Evolutionary conservation across 2,329 filamentous ascomycete species (phyloP).

Genomic region (Talaromyces sp.): DNA sequence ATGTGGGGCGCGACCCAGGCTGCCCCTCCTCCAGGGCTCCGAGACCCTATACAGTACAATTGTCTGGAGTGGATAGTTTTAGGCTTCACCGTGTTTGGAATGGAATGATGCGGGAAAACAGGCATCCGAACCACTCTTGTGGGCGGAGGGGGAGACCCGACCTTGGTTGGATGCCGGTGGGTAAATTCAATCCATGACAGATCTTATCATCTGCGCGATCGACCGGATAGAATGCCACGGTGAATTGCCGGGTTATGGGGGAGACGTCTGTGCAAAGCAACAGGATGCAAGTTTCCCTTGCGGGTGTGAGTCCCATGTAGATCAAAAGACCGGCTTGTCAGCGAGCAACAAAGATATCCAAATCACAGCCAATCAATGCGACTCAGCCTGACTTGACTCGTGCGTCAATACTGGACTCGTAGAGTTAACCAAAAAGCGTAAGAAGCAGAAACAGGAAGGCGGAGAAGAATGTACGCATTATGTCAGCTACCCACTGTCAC

Average conservation of each 20-base stretch:
- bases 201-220: constrained; percentile 1
- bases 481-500: too few relatives aligned
- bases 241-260: neutral
- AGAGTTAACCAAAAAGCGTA: neutral
- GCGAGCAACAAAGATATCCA: too few relatives aligned
- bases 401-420: neutral
- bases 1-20: constrained; percentile 10
- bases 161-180: constrained; percentile 1
- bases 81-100: constrained; percentile 5
- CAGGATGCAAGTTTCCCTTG: neutral
- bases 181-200: neutral
- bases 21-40: neutral
- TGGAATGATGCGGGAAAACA: constrained; percentile 9
- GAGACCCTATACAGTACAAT: too few relatives aligned
- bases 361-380: neutral
- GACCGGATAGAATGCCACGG: neutral
- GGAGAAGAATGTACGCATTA: too few relatives aligned
- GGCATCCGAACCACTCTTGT: neutral
- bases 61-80: neutral
- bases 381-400: too few relatives aligned
- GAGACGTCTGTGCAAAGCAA: neutral
- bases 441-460: too few relatives aligned
- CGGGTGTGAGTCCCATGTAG: neutral
- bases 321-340: neutral
- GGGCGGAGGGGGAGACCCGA: neutral